Evolutionary conservation across 78 protist genomes (phyloP), one percentile per base, ranked within the genome.

Genomic region (Salpingoeca rosetta): DNA sequence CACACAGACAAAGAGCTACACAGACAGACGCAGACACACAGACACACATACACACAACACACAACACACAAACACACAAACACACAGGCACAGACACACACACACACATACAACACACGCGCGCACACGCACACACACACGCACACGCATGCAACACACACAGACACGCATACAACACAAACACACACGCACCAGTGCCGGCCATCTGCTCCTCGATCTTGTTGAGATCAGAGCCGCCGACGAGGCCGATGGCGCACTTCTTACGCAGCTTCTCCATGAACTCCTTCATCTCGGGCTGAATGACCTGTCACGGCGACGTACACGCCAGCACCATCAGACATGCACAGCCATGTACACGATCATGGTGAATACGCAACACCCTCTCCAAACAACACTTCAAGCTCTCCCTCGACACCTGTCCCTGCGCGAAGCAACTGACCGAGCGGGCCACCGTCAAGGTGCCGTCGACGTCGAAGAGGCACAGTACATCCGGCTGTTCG

Each of bases 201-300:
- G 98, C 98, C 2, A 97, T 83, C 88, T 97, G 99, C 84, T 96
- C 98, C 81, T 83, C 3, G 77, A 95, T 96, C 86, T 98, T 98
- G 39, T 25, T 42, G 12, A 94, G 80, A 85, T 98, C 99, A 2
- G 96, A 91, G 51, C 99, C 99, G 77, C 99, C 99, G 39, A 98
- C 99, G 25, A 98, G 86, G 82, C 99, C 99, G 25, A 96, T 73
- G 40, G 57, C 35, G 44, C 90, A 94, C 76, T 80, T 87, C 35
- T 40, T 42, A 75, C 91, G 92, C 80, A 96, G 78, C 37, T 75
- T 41, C 12, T 25, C 31, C 36, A 97, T 57, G 42, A 88, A 57
- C 37, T 73, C 86, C 36, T 65, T 65, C 92, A 94, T 90, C 80
- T 94, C 96, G 27, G 44, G 85, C 17, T 91, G 87, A 45, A 88